These are phyloP conservation scores for Elongisporangium anandrum DNA, from an alignment of 352 stramenopile genomes.

Conservation along the genomic window DNA sequence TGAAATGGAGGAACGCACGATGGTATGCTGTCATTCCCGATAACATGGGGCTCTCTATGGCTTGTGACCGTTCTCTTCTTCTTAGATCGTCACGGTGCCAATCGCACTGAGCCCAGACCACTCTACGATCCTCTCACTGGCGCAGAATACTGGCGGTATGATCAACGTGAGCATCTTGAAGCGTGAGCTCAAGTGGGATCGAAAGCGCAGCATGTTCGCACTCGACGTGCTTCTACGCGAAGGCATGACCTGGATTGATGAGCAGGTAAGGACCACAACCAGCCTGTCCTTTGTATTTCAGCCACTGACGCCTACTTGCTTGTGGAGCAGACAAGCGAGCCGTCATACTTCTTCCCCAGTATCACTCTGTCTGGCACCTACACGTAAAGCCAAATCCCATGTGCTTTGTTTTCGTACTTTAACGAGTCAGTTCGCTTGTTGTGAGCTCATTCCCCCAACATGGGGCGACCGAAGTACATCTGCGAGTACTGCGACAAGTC, in stretches of 20 bases:
- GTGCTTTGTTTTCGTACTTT: slow-evolving; percentile 31
- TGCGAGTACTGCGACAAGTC: slow-evolving; percentile 83
- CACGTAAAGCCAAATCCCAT: slow-evolving; percentile 27
- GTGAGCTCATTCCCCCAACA: slow-evolving; percentile 7
- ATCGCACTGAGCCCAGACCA: slow-evolving; percentile 95
- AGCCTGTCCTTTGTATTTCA: neutral
- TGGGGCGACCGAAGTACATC: slow-evolving; percentile 50
- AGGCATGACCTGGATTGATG: slow-evolving; percentile 97
- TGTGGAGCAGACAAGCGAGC: slow-evolving; percentile 42
- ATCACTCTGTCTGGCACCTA: slow-evolving; percentile 79
- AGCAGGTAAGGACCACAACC: slow-evolving; percentile 42
- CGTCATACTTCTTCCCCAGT: slow-evolving; percentile 85
- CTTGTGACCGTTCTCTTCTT: neutral
- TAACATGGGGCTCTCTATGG: too few species aligned
- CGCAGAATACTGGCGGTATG: slow-evolving; percentile 84
- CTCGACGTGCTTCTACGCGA: slow-evolving; percentile 91
- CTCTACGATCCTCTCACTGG: slow-evolving; percentile 89
- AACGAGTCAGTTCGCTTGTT: slow-evolving; percentile 2
- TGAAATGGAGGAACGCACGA: slow-evolving; percentile 88
- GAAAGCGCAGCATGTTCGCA: slow-evolving; percentile 89
- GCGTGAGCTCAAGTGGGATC: slow-evolving; percentile 83
- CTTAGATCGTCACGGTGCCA: slow-evolving; percentile 92
- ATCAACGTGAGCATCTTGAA: slow-evolving; percentile 85
- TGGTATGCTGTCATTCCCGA: slow-evolving; percentile 39
- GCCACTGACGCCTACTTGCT: neutral